These are phyloP conservation scores for Penicillium argentinense DNA, from an alignment of 495 filamentous ascomycete genomes.

Conservation along the genomic window DNA sequence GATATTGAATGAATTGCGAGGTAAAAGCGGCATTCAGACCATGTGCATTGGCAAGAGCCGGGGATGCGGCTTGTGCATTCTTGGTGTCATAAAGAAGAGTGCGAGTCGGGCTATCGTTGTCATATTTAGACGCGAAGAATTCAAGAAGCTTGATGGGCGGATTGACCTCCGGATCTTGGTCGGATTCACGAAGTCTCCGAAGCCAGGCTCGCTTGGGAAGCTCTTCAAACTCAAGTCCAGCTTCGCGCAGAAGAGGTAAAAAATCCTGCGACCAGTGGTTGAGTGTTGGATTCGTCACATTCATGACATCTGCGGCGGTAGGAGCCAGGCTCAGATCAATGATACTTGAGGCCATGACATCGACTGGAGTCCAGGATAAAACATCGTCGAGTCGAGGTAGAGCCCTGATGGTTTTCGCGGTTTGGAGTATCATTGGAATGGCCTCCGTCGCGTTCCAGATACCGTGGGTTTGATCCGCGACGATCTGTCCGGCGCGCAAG, in stretches of 20 bases:
- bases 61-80: constrained; percentile 16
- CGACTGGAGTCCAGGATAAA: constrained; percentile 60
- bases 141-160: constrained; percentile 49
- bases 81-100: constrained; percentile 27
- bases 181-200: constrained; percentile 31
- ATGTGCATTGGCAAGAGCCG: constrained; percentile 13
- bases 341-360: constrained; percentile 50
- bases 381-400: constrained; percentile 54
- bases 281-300: constrained; percentile 47
- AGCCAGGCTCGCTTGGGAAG: constrained; percentile 49
- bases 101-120: constrained; percentile 27
- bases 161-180: constrained; percentile 37
- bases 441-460: constrained; percentile 66
- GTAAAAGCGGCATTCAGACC: constrained; percentile 11
- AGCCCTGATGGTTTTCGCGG: constrained; percentile 41
- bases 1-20: constrained; percentile 16
- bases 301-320: constrained; percentile 18
- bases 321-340: constrained; percentile 26
- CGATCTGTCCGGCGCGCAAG: constrained; percentile 59
- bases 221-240: constrained; percentile 45
- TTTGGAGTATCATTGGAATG: constrained; percentile 60
- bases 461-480: constrained; percentile 51
- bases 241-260: constrained; percentile 43
- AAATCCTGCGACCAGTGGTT: constrained; percentile 52
- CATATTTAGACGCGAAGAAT: constrained; percentile 47